phyloP scores from a whole-genome alignment of 1,284 basidiomycete species.

The Golubevia sp. region DNA sequence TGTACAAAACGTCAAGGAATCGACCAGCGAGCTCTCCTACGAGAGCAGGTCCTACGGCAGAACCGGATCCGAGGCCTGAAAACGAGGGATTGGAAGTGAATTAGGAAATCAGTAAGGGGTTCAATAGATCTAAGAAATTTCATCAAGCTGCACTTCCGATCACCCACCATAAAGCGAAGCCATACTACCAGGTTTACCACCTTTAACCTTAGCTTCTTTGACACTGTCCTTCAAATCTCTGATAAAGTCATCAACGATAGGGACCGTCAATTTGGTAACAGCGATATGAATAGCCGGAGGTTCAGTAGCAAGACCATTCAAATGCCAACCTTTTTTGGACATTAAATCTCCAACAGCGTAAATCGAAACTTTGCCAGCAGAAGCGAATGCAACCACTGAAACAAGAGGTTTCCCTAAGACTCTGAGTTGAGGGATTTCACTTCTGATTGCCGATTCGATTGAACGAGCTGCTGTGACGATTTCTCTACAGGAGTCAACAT shows the following conservation, averaged over 20 bases:
- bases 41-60: conserved; percentile 83
- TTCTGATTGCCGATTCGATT: conserved; percentile 36
- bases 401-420: conserved; percentile 55
- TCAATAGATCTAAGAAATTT: conserved; percentile 4
- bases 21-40: conserved; percentile 77
- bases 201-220: conserved; percentile 13
- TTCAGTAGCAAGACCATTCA: conserved; percentile 53
- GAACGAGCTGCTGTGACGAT: conserved; percentile 48
- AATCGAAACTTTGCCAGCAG: conserved; percentile 35
- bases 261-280: conserved; percentile 50
- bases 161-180: conserved; percentile 32
- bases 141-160: neutral
- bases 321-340: conserved; percentile 51
- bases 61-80: conserved; percentile 79
- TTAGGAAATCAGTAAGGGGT: conserved; percentile 2
- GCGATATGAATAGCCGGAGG: conserved; percentile 55
- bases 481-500: conserved; percentile 41
- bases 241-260: conserved; percentile 41
- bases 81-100: conserved; percentile 63
- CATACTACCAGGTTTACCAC: conserved; percentile 34
- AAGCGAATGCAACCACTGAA: conserved; percentile 46
- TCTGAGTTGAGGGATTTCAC: conserved; percentile 49
- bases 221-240: conserved; percentile 46
- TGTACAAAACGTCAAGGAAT: conserved; percentile 51
- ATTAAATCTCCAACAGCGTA: conserved; percentile 59